Conservation (phyloP, 139 green algal genomes). For the Chlamydomonas sp. region DNA sequence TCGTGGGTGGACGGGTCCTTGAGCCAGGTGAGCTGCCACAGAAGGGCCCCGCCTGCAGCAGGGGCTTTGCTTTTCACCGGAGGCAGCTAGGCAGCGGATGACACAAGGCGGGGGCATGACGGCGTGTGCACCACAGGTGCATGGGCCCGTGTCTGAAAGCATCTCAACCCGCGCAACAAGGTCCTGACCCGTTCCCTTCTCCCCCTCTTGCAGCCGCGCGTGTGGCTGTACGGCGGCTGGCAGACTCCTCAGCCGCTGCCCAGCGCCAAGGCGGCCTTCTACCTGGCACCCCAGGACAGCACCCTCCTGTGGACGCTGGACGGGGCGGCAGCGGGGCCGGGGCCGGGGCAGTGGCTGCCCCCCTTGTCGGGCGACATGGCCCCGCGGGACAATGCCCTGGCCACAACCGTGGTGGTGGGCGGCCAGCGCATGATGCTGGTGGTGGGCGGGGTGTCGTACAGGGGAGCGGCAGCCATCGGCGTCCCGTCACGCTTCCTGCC, state of each 20-base stretch:
- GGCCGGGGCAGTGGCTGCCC: not conserved
- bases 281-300: slow-evolving; percentile 24
- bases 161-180: too few species aligned
- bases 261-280: not conserved
- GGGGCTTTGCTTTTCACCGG: too few species aligned
- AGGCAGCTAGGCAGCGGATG: too few species aligned
- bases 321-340: not conserved
- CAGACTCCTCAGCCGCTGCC: slow-evolving; percentile 17
- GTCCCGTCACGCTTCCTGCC: not conserved
- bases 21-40: too few species aligned
- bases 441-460: not conserved
- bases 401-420: not conserved
- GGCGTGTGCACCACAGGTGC: too few species aligned
- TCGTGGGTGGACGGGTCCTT: not conserved
- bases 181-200: too few species aligned
- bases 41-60: too few species aligned
- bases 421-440: slow-evolving; percentile 13
- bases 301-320: slow-evolving; percentile 6
- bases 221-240: slow-evolving; percentile 36
- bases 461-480: not conserved
- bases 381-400: not conserved
- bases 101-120: too few species aligned
- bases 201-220: not conserved
- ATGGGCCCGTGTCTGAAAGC: too few species aligned
- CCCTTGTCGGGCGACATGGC: slow-evolving; percentile 19